Base-by-base conservation (phyloP, 140 eudicot genomes). In the Senecio squalidus region DNA sequence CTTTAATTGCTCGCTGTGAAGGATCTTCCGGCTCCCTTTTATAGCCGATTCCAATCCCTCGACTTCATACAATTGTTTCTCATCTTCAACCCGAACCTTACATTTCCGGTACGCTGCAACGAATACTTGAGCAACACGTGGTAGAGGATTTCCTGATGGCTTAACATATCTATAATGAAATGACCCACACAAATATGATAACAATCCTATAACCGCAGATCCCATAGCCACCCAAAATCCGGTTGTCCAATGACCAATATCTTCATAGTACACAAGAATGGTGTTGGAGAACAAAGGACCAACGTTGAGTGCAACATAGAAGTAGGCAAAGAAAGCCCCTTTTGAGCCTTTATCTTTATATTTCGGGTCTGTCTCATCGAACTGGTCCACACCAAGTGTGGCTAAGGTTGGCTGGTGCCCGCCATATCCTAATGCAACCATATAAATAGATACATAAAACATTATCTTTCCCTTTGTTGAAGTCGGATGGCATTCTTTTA, bases 381-480 rank as follows among this genome's bases (percentile, higher is more conserved):
- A 89, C 57, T 89, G 97, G 74, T 89, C 95, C 0, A 92, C 75
- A 6, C 99, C 99, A 33, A 88, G 88, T 49, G 99, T 88, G 26
- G 96, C 99, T 21, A 88, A n/a, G 1, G 95, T 92, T 3, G 98
- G 98, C 27, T 92, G 96, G 76, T 92, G 95, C 9, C 99, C 99
- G 1, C 99, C 96, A 52, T 92, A 92, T 14, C 99, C 99, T 29
- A 92, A 80, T 0, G 97, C 97, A 43, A 82, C 94, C 63, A 89
- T 51, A 76, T 85, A 85, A 25, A 85, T 85, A 2, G 95, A 78
- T 8, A 78, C 2, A 71, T 89, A 85, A 46, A 85, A 89, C 36
- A 89, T 39, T 44, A 52, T 25, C 0, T 68, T 17, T 39, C 86
- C 93, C 13, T 57, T 20, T 0, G 76, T n/a, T 4, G 94, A 70